Conservation (phyloP, 2,329 filamentous ascomycete species). For the Colletotrichum kahawae region DNA sequence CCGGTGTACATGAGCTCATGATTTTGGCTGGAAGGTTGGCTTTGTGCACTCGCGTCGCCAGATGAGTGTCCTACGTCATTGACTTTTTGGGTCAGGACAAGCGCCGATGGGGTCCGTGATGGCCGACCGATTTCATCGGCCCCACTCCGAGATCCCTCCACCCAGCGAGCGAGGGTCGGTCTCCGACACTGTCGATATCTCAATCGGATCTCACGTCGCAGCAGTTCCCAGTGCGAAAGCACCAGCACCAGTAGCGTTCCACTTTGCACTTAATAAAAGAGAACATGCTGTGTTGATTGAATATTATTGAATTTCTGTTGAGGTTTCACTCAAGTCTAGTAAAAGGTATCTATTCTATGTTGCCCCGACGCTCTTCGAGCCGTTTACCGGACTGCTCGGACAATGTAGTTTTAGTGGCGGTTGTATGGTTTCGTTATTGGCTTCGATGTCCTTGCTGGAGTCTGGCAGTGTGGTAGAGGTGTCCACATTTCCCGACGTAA, state of each 20-base stretch:
- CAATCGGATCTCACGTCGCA: neutral
- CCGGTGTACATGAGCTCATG: neutral
- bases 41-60: neutral
- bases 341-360: neutral
- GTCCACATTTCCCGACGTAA: neutral
- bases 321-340: neutral
- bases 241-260: no score
- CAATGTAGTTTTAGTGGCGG: neutral
- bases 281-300: neutral
- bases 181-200: neutral
- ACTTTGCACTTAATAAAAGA: no score
- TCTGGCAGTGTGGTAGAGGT: neutral
- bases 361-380: neutral
- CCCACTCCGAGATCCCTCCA: neutral
- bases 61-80: neutral
- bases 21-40: neutral
- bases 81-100: neutral
- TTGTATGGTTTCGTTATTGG: neutral
- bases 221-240: rapidly evolving
- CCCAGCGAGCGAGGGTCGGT: neutral
- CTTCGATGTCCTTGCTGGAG: neutral
- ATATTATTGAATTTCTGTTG: neutral
- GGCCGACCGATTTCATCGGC: neutral
- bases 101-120: neutral
- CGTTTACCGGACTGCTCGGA: neutral